These are phyloP conservation scores for Coix lacrymajobi DNA, from an alignment of 176 grass and related monocot genomes.

Conservation along the genomic window DNA sequence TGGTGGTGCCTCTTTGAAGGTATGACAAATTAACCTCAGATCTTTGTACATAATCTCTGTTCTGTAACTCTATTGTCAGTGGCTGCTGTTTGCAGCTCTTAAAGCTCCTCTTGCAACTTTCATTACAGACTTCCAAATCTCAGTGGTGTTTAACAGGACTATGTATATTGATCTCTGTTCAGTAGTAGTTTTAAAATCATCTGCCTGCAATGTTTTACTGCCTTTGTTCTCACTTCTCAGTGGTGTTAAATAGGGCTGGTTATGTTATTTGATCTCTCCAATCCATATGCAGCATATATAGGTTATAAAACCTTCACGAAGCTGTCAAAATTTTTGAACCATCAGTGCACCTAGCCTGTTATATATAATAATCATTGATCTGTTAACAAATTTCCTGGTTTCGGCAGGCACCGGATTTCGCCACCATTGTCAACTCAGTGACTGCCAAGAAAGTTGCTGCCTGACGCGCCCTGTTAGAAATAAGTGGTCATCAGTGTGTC, in stretches of 20 bases:
- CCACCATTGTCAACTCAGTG: constrained; percentile 90
- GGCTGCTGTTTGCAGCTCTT: not conserved
- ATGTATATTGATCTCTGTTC: not conserved
- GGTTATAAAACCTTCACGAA: not conserved
- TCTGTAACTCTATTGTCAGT: not conserved
- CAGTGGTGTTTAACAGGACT: not conserved
- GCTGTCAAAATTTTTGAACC: not conserved
- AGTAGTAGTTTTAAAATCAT: not conserved
- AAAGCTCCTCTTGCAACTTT: not conserved
- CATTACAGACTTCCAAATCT: not conserved
- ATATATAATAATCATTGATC: not conserved
- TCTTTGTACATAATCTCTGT: not conserved
- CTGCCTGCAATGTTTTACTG: not conserved
- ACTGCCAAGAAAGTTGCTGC: constrained; percentile 88
- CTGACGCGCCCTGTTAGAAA: constrained; percentile 41
- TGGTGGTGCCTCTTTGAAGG: constrained; percentile 92
- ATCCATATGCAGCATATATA: not conserved
- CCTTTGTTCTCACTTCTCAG: not conserved
- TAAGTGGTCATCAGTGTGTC: not conserved
- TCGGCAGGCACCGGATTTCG: constrained; percentile 64
- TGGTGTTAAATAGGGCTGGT: not conserved
- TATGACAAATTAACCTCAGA: constrained; percentile 14
- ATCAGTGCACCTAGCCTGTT: not conserved
- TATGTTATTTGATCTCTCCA: not conserved
- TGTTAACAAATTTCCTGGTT: not conserved